These are phyloP conservation scores for Coemansia sp. DNA, from an alignment of 192 early-diverging fungal species.

Conservation along the genomic window DNA sequence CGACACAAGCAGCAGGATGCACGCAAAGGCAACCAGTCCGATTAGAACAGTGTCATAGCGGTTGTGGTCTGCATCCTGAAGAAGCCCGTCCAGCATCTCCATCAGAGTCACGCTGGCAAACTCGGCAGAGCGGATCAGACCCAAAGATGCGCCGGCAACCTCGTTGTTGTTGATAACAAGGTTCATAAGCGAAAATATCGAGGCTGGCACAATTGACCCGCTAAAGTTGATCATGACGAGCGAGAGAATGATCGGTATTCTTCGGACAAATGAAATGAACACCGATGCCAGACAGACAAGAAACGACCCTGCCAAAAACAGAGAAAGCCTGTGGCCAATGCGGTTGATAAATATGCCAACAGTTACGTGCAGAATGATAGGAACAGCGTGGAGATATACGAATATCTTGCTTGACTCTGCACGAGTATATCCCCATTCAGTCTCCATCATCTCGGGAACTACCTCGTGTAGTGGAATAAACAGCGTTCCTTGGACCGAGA, in stretches of 20 bases:
- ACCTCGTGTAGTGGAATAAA: slow-evolving; percentile 56
- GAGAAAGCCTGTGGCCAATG: slow-evolving; percentile 53
- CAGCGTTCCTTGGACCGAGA: slow-evolving; percentile 49
- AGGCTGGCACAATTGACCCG: slow-evolving; percentile 43
- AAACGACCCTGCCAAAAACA: slow-evolving; percentile 48
- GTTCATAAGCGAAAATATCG: slow-evolving; percentile 53
- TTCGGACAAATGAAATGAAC: slow-evolving; percentile 39
- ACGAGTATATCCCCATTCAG: slow-evolving; percentile 50
- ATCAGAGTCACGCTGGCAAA: slow-evolving; percentile 56
- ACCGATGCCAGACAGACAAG: slow-evolving; percentile 43
- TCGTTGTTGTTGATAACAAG: slow-evolving; percentile 53
- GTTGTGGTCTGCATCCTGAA: slow-evolving; percentile 56
- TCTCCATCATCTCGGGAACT: slow-evolving; percentile 56
- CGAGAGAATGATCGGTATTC: slow-evolving; percentile 36
- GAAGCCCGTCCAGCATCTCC: slow-evolving; percentile 57
- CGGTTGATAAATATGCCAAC: slow-evolving; percentile 63
- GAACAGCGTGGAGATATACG: slow-evolving; percentile 59
- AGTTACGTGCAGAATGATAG: slow-evolving; percentile 58
- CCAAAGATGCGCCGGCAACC: slow-evolving; percentile 53
- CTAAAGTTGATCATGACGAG: slow-evolving; percentile 50
- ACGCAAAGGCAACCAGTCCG: slow-evolving; percentile 46
- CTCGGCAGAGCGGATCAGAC: slow-evolving; percentile 55
- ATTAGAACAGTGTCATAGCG: slow-evolving; percentile 54
- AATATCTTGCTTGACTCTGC: slow-evolving; percentile 51
- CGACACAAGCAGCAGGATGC: slow-evolving; percentile 35